These are phyloP conservation scores for Smittium culicis DNA, from an alignment of 371 early-diverging fungal genomes.

Conservation along the genomic window DNA sequence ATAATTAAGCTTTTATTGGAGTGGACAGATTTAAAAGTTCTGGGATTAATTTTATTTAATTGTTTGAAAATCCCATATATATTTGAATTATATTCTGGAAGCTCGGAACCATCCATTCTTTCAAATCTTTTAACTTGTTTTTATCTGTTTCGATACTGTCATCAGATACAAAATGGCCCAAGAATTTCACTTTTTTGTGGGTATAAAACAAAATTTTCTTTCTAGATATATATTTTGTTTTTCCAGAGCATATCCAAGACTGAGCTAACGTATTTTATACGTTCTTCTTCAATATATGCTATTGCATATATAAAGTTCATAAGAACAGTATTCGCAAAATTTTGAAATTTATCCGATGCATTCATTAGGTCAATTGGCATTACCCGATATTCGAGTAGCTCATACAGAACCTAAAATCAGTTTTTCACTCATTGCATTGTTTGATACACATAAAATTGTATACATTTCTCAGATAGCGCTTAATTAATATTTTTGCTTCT, in stretches of 20 bases:
- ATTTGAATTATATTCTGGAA: constrained; percentile 13
- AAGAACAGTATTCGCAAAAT: constrained; percentile 4
- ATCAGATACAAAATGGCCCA: constrained; percentile 31
- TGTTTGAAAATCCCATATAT: constrained; percentile 31
- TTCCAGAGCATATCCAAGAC: constrained; percentile 27
- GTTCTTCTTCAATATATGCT: constrained; percentile 28
- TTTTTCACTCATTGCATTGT: constrained; percentile 27
- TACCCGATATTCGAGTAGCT: constrained; percentile 29
- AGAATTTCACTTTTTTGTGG: constrained; percentile 25
- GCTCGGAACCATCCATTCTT: constrained; percentile 11
- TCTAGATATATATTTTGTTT: constrained; percentile 18
- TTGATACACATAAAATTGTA: constrained; percentile 27
- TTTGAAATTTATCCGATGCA: constrained; percentile 12
- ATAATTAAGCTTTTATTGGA: constrained; percentile 14
- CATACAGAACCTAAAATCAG: constrained; percentile 29
- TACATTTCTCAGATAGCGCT: constrained; percentile 32
- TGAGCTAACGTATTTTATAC: constrained; percentile 23
- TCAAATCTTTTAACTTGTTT: background rate
- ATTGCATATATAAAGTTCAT: constrained; percentile 6
- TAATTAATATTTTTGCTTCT: constrained; percentile 31
- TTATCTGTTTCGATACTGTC: background rate
- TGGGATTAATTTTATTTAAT: constrained; percentile 21
- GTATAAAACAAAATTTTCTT: constrained; percentile 39
- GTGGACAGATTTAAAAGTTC: constrained; percentile 15
- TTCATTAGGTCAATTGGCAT: constrained; percentile 33